Conservation (phyloP, 345 rosid species). For the Physaria fendleri region DNA sequence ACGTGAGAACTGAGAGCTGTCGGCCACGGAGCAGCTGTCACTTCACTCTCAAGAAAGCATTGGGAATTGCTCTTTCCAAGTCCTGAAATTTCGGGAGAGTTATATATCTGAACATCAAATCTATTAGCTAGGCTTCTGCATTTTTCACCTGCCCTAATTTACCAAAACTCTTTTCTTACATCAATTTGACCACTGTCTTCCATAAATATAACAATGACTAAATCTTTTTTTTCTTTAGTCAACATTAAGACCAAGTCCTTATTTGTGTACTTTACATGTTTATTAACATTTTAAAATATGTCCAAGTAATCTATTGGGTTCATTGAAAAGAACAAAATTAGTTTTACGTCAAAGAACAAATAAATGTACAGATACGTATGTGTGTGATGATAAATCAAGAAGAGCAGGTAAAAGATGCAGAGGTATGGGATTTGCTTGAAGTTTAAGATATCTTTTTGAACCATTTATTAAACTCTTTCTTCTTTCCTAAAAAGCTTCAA, state of each 20-base stretch:
- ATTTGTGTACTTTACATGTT: constrained; percentile 7
- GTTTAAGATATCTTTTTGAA: constrained; percentile 26
- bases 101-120: constrained; percentile 18
- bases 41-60: constrained; percentile 23
- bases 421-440: constrained; percentile 34
- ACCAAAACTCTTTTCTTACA: neutral
- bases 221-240: neutral
- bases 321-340: constrained; percentile 21
- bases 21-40: constrained; percentile 25
- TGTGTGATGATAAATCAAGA: constrained; percentile 23
- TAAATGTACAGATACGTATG: neutral
- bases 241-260: neutral
- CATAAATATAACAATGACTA: neutral
- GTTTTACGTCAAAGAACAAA: constrained; percentile 25
- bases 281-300: neutral
- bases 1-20: constrained; percentile 30
- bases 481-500: constrained; percentile 17
- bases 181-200: neutral
- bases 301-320: constrained; percentile 16
- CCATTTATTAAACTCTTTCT: constrained; percentile 6
- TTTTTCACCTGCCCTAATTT: constrained; percentile 35
- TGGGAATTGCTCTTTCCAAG: constrained; percentile 22
- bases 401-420: constrained; percentile 34
- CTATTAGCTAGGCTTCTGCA: constrained; percentile 31
- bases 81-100: constrained; percentile 34